Evolutionary conservation across 1,139 yeast genomes (phyloP), one percentile per base, ranked within the genome.

Genomic region (Hansenula lynferdii): DNA sequence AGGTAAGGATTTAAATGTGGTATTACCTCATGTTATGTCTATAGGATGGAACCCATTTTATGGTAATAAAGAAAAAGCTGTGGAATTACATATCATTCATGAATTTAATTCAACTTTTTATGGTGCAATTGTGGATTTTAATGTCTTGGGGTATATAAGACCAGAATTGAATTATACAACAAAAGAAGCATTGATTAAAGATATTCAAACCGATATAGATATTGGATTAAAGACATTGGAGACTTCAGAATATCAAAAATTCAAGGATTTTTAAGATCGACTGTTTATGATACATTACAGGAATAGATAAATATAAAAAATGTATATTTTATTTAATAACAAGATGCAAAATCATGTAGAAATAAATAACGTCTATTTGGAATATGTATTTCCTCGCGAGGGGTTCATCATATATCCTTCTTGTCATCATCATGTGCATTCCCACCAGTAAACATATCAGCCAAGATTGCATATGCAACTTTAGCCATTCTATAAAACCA

Each of bases 41-140:
- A 75, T 94, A 21, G 99, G 99, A 1, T 87, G 89, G 86, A 94
- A 92, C 57, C 98, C 98, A 15, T 92, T 83, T 60, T 94, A 81
- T 62, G 74, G 81, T 24, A 90, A 92, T 61, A 72, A 77, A 45
- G 72, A 74, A 45, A 83, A 83, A 60, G 81, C 95, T 0, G 92
- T 85, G 8, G 99, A 94, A 54, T 70, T 92, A 31, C 97, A 94
- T 60, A 75, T 94, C 12, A 73, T 94, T 39, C 94, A 87, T 61
- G 65, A 80, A 41, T 92, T 90, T 54, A 49, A 58, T 2, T 56
- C 65, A 6, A 71, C 75, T 43, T 94, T 94, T 58, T 94, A 94
- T 54, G 98, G 98, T 3, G 94, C 96, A 11, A 51, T 61, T 14
- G 70, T 92, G 44, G 71, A 70, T 45, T 78, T 85, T 51, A 72